phyloP scores from a whole-genome alignment of 1,139 yeast species.

The Diutina ranongensis region DNA sequence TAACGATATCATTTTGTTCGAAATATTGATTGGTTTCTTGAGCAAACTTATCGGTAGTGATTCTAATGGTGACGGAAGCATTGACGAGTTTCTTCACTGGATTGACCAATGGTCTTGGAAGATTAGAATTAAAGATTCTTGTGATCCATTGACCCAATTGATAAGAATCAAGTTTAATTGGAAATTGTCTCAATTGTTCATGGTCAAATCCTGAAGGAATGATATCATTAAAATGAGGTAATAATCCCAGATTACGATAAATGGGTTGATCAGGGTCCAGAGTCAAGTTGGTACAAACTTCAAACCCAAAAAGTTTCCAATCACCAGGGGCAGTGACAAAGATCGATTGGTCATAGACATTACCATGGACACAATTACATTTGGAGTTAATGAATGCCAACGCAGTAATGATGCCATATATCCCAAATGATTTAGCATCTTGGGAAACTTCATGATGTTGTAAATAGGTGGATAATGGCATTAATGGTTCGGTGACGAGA shows the following conservation, averaged over 20 bases:
- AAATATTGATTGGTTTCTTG: constrained; percentile 27
- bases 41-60: constrained; percentile 38
- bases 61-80: constrained; percentile 26
- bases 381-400: constrained; percentile 52
- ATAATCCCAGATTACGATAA: constrained; percentile 18
- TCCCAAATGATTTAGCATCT: constrained; percentile 43
- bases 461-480: constrained; percentile 39
- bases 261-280: constrained; percentile 41
- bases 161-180: constrained; percentile 50
- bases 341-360: constrained; percentile 41
- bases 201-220: constrained; percentile 40
- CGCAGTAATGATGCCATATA: constrained; percentile 44
- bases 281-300: constrained; percentile 43
- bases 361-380: constrained; percentile 58
- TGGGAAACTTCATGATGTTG: constrained; percentile 16
- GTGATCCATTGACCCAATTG: constrained; percentile 48
- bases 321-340: constrained; percentile 61
- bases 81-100: constrained; percentile 16
- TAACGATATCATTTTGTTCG: constrained; percentile 32
- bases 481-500: constrained; percentile 66
- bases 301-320: constrained; percentile 82
- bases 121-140: constrained; percentile 18
- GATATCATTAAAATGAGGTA: constrained; percentile 17
- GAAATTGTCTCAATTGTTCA: constrained; percentile 26
- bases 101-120: constrained; percentile 10